phyloP scores from a whole-genome alignment of 2,329 filamentous ascomycete genomes.

The Aspergillus clavatus region DNA sequence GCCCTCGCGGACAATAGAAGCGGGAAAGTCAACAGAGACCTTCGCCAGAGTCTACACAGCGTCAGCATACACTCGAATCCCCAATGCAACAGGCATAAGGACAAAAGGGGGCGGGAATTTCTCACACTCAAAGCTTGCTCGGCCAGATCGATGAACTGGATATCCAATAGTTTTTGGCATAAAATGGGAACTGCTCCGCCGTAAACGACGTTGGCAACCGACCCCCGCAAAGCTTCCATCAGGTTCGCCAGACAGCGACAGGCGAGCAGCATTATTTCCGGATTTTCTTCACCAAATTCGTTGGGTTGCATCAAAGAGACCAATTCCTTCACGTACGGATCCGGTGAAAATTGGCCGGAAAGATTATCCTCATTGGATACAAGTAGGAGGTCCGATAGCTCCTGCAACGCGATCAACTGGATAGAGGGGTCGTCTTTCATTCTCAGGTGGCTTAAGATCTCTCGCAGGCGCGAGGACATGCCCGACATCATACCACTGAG shows the following conservation, averaged over 20 bases:
- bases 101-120: slow-evolving; percentile 13
- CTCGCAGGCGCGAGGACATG: slow-evolving; percentile 71
- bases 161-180: slow-evolving; percentile 91
- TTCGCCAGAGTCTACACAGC: slow-evolving; percentile 75
- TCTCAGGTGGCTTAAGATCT: slow-evolving; percentile 69
- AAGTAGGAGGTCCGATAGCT: slow-evolving; percentile 85
- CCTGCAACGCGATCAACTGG: slow-evolving; percentile 87
- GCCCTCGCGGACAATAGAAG: slow-evolving; percentile 91
- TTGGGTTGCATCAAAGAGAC: slow-evolving; percentile 87
- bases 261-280: slow-evolving; percentile 93
- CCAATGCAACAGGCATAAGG: slow-evolving; percentile 2
- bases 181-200: slow-evolving; percentile 92
- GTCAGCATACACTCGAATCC: slow-evolving; percentile 1
- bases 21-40: slow-evolving; percentile 92
- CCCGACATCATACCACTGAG: slow-evolving; percentile 90
- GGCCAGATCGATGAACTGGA: slow-evolving; percentile 93
- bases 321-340: slow-evolving; percentile 91
- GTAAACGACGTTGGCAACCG: slow-evolving; percentile 93
- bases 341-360: slow-evolving; percentile 88
- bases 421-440: slow-evolving; percentile 80
- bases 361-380: slow-evolving; percentile 97
- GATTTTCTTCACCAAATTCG: slow-evolving; percentile 82
- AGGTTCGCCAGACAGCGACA: slow-evolving; percentile 94
- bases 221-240: slow-evolving; percentile 92
- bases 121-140: slow-evolving; percentile 84